These are phyloP conservation scores for Wolfiporia cocos DNA, from an alignment of 1,284 basidiomycete species.

Conservation along the genomic window DNA sequence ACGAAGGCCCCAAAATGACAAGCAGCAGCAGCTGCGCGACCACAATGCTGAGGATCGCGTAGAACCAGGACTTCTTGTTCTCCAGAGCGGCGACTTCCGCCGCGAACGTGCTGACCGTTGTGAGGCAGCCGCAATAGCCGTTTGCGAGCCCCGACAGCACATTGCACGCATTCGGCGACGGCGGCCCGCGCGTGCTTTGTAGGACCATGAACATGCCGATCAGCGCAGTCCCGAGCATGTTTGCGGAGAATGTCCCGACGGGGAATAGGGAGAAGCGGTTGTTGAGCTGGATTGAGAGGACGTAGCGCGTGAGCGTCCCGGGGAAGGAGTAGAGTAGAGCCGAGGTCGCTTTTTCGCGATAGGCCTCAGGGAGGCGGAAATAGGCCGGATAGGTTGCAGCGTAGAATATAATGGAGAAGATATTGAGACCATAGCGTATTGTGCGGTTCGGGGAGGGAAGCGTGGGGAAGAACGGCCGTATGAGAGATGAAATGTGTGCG, in stretches of 20 bases:
- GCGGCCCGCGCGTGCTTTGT: slow-evolving; percentile 45
- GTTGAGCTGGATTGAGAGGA: slow-evolving; percentile 75
- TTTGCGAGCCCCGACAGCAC: slow-evolving; percentile 79
- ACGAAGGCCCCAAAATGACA: slow-evolving; percentile 70
- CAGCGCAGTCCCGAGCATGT: slow-evolving; percentile 76
- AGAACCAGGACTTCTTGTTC: slow-evolving; percentile 54
- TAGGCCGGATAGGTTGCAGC: slow-evolving; percentile 72
- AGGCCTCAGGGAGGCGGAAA: slow-evolving; percentile 63
- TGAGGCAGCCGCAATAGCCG: slow-evolving; percentile 94
- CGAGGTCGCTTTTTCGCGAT: slow-evolving; percentile 79
- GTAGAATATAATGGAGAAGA: slow-evolving; percentile 51
- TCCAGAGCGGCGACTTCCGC: slow-evolving; percentile 69
- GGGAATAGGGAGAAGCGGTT: slow-evolving; percentile 61
- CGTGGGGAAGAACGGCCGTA: slow-evolving; percentile 35
- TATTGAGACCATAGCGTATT: slow-evolving; percentile 40
- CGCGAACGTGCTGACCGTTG: slow-evolving; percentile 91
- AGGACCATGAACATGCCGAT: slow-evolving; percentile 69
- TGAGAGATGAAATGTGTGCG: slow-evolving; percentile 39
- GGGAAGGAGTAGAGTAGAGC: slow-evolving; percentile 90
- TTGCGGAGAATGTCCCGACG: slow-evolving; percentile 84
- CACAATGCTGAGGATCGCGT: slow-evolving; percentile 66
- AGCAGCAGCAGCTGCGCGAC: slow-evolving; percentile 70
- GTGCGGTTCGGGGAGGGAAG: slow-evolving; percentile 33
- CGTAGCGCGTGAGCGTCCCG: slow-evolving; percentile 82
- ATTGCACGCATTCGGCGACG: slow-evolving; percentile 53